Evolutionary conservation across 495 filamentous ascomycete genomes (phyloP).

Genomic region (Neurospora hispaniola): DNA sequence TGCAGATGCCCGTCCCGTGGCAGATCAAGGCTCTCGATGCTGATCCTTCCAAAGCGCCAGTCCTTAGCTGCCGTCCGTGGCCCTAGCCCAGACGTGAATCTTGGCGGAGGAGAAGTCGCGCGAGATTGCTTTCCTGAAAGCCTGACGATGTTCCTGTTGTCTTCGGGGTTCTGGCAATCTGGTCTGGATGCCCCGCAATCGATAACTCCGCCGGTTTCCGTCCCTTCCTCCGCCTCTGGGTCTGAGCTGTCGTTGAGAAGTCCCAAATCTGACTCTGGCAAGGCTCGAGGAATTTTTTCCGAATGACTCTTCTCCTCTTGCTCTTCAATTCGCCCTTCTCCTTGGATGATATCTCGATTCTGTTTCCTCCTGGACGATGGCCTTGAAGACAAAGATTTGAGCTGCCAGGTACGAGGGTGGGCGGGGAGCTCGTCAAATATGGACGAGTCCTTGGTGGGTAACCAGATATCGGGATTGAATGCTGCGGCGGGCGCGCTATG

Average conservation of each 20-base stretch:
- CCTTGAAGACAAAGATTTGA: background rate
- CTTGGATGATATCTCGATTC: background rate
- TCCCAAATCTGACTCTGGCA: background rate
- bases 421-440: constrained; percentile 38
- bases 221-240: background rate
- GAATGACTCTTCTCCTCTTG: background rate
- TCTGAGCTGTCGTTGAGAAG: background rate
- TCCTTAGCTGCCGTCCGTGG: constrained; percentile 30
- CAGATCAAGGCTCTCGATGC: constrained; percentile 35
- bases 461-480: constrained; percentile 24
- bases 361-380: background rate
- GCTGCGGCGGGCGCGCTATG: background rate
- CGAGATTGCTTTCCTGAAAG: constrained; percentile 24
- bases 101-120: constrained; percentile 22
- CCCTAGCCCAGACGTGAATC: constrained; percentile 24
- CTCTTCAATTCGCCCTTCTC: background rate
- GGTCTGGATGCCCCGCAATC: constrained; percentile 30
- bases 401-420: constrained; percentile 21
- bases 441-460: constrained; percentile 22
- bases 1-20: constrained; percentile 3
- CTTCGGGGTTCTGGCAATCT: constrained; percentile 7
- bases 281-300: background rate
- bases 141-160: constrained; percentile 17
- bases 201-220: constrained; percentile 20
- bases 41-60: constrained; percentile 37